Evolutionary conservation across 305 asterid genomes (phyloP), one percentile per base, ranked within the genome.

Genomic region (Fraxinus angustifolia): DNA sequence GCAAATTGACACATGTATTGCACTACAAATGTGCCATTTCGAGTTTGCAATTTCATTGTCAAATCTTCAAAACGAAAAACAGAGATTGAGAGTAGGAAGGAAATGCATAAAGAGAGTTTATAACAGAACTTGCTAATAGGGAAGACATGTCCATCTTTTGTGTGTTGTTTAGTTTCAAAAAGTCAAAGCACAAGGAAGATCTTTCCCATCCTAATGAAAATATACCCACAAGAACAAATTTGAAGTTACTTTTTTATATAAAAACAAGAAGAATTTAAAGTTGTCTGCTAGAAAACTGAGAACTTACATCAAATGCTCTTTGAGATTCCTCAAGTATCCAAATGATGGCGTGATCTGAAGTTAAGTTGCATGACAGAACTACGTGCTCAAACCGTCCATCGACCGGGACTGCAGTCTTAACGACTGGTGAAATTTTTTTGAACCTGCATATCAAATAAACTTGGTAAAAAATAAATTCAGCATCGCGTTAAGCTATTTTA

Each of bases 351-450:
- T 96, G 99, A 79, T 96, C 99, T 16, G 95, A 86, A 28, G 97
- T 93, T 81, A 80, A 75, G 88, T 96, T 94, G 90, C 93, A 90
- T 33, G 99, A 96, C 34, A 96, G 92, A 79, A 94, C 98, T 12
- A 96, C 92, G 91, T 92, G 99, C 88, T 96, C 99, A 81, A 94
- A 96, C 82, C 99, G 90, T 40, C 99, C 99, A 65, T 96, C 99
- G 79, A 96, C 99, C 0, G 98, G 99, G 82, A 96, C 96, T 3
- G 99, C 98, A 58, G 99, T 96, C 87, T 88, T 90, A 67, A 96
- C 98, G 23, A 86, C 88, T 6, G 98, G 98, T 14, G 89, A 40
- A 34, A 93, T 92, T 82, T 84, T 89, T 82, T 92, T 93, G 76
- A 87, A 92, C 85, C 99, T 96, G 88, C 89, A 86, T 35, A 81